Conservation (phyloP, 257 asterid species). For the Hygrophila difformis region DNA sequence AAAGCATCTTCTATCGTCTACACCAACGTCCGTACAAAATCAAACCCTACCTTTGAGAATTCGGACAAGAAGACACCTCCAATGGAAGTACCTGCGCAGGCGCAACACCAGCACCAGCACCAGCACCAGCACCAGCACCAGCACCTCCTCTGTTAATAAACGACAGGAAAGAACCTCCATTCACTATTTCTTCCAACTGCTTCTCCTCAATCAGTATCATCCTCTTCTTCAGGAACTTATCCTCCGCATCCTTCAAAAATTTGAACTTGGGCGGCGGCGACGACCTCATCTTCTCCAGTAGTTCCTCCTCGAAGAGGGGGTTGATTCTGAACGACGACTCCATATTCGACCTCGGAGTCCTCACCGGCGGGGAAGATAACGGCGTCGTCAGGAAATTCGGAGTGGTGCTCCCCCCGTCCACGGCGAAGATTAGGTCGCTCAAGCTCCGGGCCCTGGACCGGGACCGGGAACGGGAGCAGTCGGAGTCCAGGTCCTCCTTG, state of each 20-base stretch:
- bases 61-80: constrained; percentile 50
- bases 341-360: no score
- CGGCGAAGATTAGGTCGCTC: constrained; percentile 38
- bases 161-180: constrained; percentile 29
- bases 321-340: no score
- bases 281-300: constrained; percentile 36
- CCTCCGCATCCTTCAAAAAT: constrained; percentile 69
- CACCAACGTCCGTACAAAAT: no score
- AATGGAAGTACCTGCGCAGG: constrained; percentile 56
- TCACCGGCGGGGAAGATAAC: constrained; percentile 48
- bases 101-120: no score
- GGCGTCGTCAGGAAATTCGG: no score
- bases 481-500: constrained; percentile 62
- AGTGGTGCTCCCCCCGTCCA: no score
- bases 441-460: constrained; percentile 54
- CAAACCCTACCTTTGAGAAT: no score
- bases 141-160: constrained; percentile 24
- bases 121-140: no score
- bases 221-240: constrained; percentile 37
- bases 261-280: constrained; percentile 70
- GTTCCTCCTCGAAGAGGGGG: constrained; percentile 57
- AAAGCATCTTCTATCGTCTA: no score
- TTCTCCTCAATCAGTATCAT: constrained; percentile 43
- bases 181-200: constrained; percentile 21
- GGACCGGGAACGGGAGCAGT: constrained; percentile 44